phyloP scores from a whole-genome alignment of 345 rosid genomes.

The Lepidium aucheri region DNA sequence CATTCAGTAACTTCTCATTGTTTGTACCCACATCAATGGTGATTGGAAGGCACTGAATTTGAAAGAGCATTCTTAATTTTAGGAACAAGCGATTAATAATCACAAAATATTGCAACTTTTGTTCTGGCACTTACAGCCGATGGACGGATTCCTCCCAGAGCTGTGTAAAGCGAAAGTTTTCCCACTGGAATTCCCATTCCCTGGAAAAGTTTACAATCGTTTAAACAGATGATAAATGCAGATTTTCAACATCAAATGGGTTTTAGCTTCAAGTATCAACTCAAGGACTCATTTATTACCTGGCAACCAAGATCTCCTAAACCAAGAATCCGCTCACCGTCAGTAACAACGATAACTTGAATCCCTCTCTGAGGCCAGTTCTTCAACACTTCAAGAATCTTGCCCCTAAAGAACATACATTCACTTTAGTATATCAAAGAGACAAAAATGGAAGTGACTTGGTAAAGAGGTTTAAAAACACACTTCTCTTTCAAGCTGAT shows the following conservation, averaged over 20 bases:
- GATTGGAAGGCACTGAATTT: conserved; percentile 73
- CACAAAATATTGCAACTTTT: not conserved
- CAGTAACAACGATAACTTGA: conserved; percentile 97
- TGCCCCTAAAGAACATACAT: conserved; percentile 52
- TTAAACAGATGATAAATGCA: not conserved
- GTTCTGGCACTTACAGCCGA: conserved; percentile 55
- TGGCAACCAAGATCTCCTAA: conserved; percentile 99
- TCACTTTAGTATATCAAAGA: conserved; percentile 7
- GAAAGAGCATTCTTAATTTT: not conserved
- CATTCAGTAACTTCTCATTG: conserved; percentile 62
- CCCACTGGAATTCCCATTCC: conserved; percentile 99
- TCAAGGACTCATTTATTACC: conserved; percentile 34
- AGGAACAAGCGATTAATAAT: not conserved
- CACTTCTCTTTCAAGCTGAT: conserved; percentile 94
- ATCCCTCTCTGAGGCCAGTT: conserved; percentile 92
- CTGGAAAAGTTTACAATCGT: conserved; percentile 25
- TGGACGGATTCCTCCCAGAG: conserved; percentile 85
- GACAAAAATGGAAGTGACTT: not conserved
- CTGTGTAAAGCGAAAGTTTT: conserved; percentile 78
- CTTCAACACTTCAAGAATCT: conserved; percentile 80
- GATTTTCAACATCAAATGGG: not conserved
- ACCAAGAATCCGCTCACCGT: conserved; percentile 93
- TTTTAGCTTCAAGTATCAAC: not conserved
- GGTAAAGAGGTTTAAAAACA: not conserved
- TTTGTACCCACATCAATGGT: conserved; percentile 97